A percentile compares a stretch with the other conserved stretches of the same genome.
Evolutionary conservation across 1,139 yeast species (phyloP).

Genomic region (Kodamaea alishanica): DNA sequence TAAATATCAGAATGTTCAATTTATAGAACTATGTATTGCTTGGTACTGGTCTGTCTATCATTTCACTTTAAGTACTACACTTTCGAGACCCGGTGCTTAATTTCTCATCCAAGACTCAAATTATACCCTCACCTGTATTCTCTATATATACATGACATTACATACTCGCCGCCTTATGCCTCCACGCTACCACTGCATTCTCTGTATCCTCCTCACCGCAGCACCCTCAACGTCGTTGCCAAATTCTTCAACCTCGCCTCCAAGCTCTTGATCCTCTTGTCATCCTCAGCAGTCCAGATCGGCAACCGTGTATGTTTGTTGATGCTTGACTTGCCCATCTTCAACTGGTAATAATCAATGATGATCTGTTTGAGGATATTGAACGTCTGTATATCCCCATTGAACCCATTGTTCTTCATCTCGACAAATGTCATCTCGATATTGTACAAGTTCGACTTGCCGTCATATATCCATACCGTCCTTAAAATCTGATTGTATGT

Average conservation of each 20-base stretch:
- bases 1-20: too few relatives aligned
- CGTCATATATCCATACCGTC: slow-evolving; percentile 38
- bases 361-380: slow-evolving; percentile 36
- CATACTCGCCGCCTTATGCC: too few relatives aligned
- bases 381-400: slow-evolving; percentile 36
- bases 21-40: too few relatives aligned
- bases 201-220: neutral
- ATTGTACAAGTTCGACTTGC: slow-evolving; percentile 34
- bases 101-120: too few relatives aligned
- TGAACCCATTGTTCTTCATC: slow-evolving; percentile 43
- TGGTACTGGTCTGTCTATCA: too few relatives aligned
- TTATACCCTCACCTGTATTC: too few relatives aligned
- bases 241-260: slow-evolving; percentile 18
- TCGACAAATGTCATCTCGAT: slow-evolving; percentile 35
- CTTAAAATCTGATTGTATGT: slow-evolving; percentile 41
- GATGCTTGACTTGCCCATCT: slow-evolving; percentile 25
- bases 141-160: too few relatives aligned
- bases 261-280: slow-evolving; percentile 28
- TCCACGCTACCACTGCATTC: slow-evolving; percentile 2
- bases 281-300: slow-evolving; percentile 39
- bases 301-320: slow-evolving; percentile 19
- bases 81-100: too few relatives aligned
- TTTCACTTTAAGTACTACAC: too few relatives aligned
- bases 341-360: slow-evolving; percentile 33
- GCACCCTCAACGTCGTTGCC: slow-evolving; percentile 3